Evolutionary conservation across 2,329 filamentous ascomycete genomes (phyloP), one percentile per base, ranked within the genome.

Genomic region (Pseudogymnoascus sp.): DNA sequence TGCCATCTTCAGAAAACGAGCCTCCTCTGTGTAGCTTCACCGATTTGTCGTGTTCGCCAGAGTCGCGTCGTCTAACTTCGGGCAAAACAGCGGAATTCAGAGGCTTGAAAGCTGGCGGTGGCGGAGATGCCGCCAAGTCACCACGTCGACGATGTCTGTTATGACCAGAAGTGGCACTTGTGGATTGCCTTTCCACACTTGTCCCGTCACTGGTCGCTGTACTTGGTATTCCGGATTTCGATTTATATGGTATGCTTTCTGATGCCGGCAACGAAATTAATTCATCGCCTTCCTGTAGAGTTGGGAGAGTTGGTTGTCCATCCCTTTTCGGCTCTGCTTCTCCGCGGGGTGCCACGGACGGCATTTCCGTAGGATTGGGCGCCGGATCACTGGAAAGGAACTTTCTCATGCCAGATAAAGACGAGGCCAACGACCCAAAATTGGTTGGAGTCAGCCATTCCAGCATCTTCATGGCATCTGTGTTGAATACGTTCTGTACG

Each of bases 391-490:
- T 31, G 7, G 46, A 29, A 53, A 53, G 46, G 9, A 53, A 29
- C n/a, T 31, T 53, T 11, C 23, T 53, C 46, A 53, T 17, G 13
- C 23, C 46, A 7, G 23, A 31, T 6, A 53, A 53, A 10, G 46
- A 53, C 23, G 46, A 31, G 5, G 46, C 46, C 46, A 53, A 29
- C 23, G 23, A 53, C n/a, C 46, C 46, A 17, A 53, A 53, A 31
- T 31, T 53, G 23, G 79, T 78, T 0, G 85, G 85, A 1, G 85
- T 85, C n/a, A 89, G 75, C 86, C 85, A 89, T 71, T 89, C 86
- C 3, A 89, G 70, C 84, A 88, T 88, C 69, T 86, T 88, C 72
- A 88, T 86, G 10, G 87, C 82, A 10, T 83, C 82, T 0, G 86
- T 87, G 6, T 81, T 84, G 68, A 89, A 88, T 7, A 88, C 76